Evolutionary conservation across 139 green algal genomes (phyloP).

Genomic region (Pycnococcus provasolii): DNA sequence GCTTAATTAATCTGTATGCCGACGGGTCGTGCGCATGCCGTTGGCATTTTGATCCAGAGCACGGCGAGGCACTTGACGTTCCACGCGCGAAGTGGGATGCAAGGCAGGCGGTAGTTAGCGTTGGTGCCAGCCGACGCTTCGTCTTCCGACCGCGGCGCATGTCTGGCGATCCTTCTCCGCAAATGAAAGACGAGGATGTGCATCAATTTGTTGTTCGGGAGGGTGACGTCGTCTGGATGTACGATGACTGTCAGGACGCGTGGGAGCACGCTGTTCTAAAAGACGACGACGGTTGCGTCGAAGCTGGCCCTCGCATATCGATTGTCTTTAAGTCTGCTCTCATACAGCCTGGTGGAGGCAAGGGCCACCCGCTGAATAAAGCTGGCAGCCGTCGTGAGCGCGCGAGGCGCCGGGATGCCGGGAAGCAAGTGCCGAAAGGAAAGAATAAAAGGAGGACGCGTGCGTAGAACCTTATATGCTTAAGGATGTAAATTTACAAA

Average conservation of each 20-base stretch:
- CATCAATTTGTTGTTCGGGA: slow-evolving; percentile 2
- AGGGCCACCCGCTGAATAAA: background rate
- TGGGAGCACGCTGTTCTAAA: slow-evolving; percentile 18
- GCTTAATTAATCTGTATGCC: slow-evolving; percentile 19
- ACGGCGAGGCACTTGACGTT: background rate
- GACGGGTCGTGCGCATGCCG: slow-evolving; percentile 13
- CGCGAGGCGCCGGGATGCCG: too few species aligned
- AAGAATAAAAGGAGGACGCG: too few species aligned
- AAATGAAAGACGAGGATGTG: background rate
- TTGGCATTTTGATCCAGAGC: slow-evolving; percentile 20
- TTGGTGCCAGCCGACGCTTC: slow-evolving; percentile 26
- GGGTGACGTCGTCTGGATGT: slow-evolving; percentile 26
- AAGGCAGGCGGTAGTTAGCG: slow-evolving; percentile 9
- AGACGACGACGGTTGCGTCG: background rate
- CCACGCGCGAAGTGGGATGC: slow-evolving; percentile 4
- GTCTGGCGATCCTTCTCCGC: background rate
- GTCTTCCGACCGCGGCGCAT: slow-evolving; percentile 3
- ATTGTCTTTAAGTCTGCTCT: slow-evolving; percentile 11
- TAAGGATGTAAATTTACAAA: too few species aligned
- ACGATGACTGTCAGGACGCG: slow-evolving; percentile 15
- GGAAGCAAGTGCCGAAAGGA: too few species aligned
- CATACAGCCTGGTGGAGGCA: background rate
- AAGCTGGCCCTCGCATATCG: background rate
- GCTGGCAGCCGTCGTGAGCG: too few species aligned
- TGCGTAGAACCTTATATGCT: too few species aligned